Evolutionary conservation across 1,284 basidiomycete species (phyloP), one percentile per base, ranked within the genome.

Genomic region (Heliocybe sulcata): DNA sequence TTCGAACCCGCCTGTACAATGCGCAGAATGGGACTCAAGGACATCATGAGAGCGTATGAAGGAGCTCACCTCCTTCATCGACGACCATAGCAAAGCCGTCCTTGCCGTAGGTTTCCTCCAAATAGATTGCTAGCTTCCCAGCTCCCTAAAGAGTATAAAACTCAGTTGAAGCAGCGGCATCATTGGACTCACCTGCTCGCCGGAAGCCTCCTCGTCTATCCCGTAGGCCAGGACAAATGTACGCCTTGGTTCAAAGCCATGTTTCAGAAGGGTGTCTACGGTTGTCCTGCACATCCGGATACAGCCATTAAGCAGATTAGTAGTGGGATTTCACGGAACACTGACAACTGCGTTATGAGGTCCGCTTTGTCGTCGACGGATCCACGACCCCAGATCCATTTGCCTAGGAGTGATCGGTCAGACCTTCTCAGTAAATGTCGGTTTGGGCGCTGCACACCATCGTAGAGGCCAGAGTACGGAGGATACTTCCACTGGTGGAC

Each of bases 161-260:
- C n/a, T n/a, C 51, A 19, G 19, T 42, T 47, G 3, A n/a, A 45
- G 48, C 33, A 22, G 26, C n/a, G n/a, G n/a, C n/a, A 10, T 31
- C 3, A 35, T 14, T 20, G n/a, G 45, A 19, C 23, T 45, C 64
- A 76, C 76, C 57, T 82, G 66, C n/a, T 54, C 57, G 35, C 85
- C 86, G 54, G 75, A 75, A 16, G 76, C 69, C 70, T 92, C 89
- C 65, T 91, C 90, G 64, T 91, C 89, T 60, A 85, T 86, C 10
- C 90, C 88, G 59, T 83, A 85, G 1, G 83, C 78, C 45, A 90
- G 71, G 1, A 91, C 77, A 51, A 90, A 68, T 1, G 81, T 81
- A 29, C 85, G 73, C 0, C 69, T 67, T 12, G 85, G 85, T 47
- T 72, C 60, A 66, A 83, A 87, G 22, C 74, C 75, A 14, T 68